phyloP scores from a whole-genome alignment of 257 asterid genomes.

The Coffea canephora region DNA sequence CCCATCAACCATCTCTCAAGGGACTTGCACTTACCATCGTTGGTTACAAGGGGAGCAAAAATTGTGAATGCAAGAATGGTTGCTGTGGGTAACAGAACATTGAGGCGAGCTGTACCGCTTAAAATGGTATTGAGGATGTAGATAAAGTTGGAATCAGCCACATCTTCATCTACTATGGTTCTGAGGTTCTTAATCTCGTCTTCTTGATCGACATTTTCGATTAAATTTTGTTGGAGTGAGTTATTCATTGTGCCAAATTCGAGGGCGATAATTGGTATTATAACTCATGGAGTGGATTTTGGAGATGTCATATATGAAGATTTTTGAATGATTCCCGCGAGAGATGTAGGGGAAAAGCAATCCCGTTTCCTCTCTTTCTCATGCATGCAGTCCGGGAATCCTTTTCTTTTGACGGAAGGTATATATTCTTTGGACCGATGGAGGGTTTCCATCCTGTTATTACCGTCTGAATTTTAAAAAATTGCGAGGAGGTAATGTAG shows the following conservation, averaged over 20 bases:
- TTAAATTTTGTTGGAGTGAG: constrained; percentile 15
- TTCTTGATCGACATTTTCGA: constrained; percentile 20
- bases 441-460: too few species aligned
- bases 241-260: constrained; percentile 6
- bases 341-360: constrained; percentile 34
- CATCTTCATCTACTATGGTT: constrained; percentile 23
- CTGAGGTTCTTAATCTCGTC: not conserved
- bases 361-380: constrained; percentile 19
- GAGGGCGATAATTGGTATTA: not conserved
- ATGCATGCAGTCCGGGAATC: constrained; percentile 9
- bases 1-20: constrained; percentile 41
- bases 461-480: too few species aligned
- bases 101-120: constrained; percentile 60
- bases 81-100: constrained; percentile 52
- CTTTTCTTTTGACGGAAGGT: constrained; percentile 32
- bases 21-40: constrained; percentile 51
- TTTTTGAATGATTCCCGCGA: constrained; percentile 30
- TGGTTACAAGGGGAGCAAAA: constrained; percentile 48
- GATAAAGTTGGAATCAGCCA: constrained; percentile 41
- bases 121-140: constrained; percentile 45
- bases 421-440: constrained; percentile 13
- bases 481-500: too few species aligned
- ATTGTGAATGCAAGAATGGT: constrained; percentile 61
- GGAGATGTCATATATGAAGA: not conserved
- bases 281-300: not conserved